A percentile compares a stretch with the other conserved stretches of the same genome.
These are phyloP conservation scores for Sphaerulina populicola DNA, from an alignment of 2,329 filamentous ascomycete species.

Conservation along the genomic window DNA sequence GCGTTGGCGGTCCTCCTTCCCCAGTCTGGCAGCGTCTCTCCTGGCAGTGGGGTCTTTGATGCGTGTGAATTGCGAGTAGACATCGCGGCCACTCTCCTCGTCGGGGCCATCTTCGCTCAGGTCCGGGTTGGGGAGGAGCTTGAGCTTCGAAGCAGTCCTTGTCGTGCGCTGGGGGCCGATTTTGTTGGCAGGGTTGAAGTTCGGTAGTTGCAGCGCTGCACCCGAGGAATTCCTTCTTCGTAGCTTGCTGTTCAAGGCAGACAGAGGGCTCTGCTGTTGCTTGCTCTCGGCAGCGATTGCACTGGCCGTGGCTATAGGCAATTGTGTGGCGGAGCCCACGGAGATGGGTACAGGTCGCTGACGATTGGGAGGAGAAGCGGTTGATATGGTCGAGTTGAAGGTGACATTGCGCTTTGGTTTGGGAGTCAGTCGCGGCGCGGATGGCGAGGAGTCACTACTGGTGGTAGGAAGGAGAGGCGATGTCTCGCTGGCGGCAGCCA, in stretches of 20 bases:
- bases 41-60: slow-evolving; percentile 95
- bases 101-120: slow-evolving; percentile 67
- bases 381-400: slow-evolving; percentile 58
- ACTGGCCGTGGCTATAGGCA: slow-evolving; percentile 21
- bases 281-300: slow-evolving; percentile 32
- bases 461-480: slow-evolving; percentile 21
- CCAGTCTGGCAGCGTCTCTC: slow-evolving; percentile 81
- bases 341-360: slow-evolving; percentile 25
- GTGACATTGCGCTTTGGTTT: slow-evolving; percentile 58
- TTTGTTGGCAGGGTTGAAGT: slow-evolving; percentile 50
- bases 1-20: slow-evolving; percentile 82
- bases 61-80: slow-evolving; percentile 94
- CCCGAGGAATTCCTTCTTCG: slow-evolving; percentile 78
- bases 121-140: slow-evolving; percentile 87
- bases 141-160: slow-evolving; percentile 92
- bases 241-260: slow-evolving; percentile 78
- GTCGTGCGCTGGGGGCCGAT: slow-evolving; percentile 92
- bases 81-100: slow-evolving; percentile 86
- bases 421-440: slow-evolving; percentile 20
- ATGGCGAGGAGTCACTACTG: slow-evolving; percentile 3
- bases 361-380: slow-evolving; percentile 36
- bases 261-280: slow-evolving; percentile 52
- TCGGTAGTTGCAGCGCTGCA: slow-evolving; percentile 42
- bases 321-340: slow-evolving; percentile 22
- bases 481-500: slow-evolving; percentile 14